Percentiles rank a stretch among this genome's conserved stretches.
Evolutionary conservation across 2,329 filamentous ascomycete genomes (phyloP).

Genomic region (Madurella fahalii): DNA sequence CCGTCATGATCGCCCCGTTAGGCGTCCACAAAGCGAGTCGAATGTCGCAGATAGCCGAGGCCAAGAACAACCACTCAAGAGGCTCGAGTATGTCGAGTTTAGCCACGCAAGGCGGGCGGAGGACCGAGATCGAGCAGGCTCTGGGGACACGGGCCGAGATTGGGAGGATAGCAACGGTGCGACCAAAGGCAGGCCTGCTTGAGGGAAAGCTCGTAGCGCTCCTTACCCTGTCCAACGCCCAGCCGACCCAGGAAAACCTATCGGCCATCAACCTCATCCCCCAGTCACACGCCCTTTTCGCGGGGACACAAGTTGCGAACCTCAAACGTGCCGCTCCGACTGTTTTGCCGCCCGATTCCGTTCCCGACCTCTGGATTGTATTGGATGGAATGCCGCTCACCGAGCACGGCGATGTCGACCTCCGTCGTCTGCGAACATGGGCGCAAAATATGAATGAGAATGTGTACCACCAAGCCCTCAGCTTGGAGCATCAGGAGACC

Average conservation of each 20-base stretch:
- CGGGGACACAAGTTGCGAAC: conserved; percentile 39
- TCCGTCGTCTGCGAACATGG: conserved; percentile 48
- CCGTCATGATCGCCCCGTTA: conserved; percentile 25
- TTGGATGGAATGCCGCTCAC: conserved; percentile 44
- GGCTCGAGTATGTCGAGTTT: conserved; percentile 25
- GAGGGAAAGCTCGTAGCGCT: conserved; percentile 48
- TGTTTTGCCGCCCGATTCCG: conserved; percentile 32
- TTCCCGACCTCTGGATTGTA: conserved; percentile 47
- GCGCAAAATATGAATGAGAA: conserved; percentile 50
- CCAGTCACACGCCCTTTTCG: conserved; percentile 37
- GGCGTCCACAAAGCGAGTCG: conserved; percentile 25
- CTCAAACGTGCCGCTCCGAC: conserved; percentile 36
- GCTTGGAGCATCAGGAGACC: conserved; percentile 36
- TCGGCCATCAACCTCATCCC: conserved; percentile 35
- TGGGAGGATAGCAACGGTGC: conserved; percentile 40
- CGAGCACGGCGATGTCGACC: conserved; percentile 37
- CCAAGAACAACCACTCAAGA: conserved; percentile 20
- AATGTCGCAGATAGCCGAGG: conserved; percentile 17
- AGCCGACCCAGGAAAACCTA: conserved; percentile 26
- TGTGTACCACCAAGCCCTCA: conserved; percentile 43
- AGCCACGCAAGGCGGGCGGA: conserved; percentile 9
- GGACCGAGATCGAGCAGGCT: conserved; percentile 36
- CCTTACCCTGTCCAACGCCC: conserved; percentile 36
- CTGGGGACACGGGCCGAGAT: conserved; percentile 39
- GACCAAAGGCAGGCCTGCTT: conserved; percentile 47